Percentiles rank a stretch among this genome's conserved stretches.
These are phyloP conservation scores for Jatropha multifida DNA, from an alignment of 441 rosid species.

Conservation along the genomic window DNA sequence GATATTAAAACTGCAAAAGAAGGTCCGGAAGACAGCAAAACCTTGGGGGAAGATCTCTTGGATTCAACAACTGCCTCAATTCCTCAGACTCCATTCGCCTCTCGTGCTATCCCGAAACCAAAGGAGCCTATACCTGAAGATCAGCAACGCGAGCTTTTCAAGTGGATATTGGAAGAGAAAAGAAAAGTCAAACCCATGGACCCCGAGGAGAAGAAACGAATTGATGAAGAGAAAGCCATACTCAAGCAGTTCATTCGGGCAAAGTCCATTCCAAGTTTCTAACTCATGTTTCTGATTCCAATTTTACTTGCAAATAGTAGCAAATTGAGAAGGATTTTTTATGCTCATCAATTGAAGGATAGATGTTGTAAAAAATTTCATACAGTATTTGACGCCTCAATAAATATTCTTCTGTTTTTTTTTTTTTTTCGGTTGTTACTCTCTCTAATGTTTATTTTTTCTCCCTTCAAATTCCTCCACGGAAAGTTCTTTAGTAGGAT, in stretches of 20 bases:
- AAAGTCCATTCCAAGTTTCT: conserved; percentile 62
- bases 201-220: conserved; percentile 66
- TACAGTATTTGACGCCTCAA: neutral
- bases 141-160: conserved; percentile 77
- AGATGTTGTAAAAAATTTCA: neutral
- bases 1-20: conserved; percentile 30
- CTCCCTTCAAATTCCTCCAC: neutral
- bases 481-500: neutral
- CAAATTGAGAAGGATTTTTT: neutral
- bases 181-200: conserved; percentile 71
- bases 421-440: neutral
- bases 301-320: conserved; percentile 27
- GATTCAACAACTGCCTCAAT: conserved; percentile 18
- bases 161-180: conserved; percentile 93
- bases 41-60: conserved; percentile 27
- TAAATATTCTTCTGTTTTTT: too few relatives aligned
- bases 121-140: conserved; percentile 62
- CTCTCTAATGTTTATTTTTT: too few relatives aligned
- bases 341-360: neutral
- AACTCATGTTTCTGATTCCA: conserved; percentile 34
- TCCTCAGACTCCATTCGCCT: conserved; percentile 27
- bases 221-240: conserved; percentile 84
- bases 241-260: conserved; percentile 73
- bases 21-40: conserved; percentile 23
- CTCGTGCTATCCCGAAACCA: conserved; percentile 35